A percentile compares a stretch with the other conserved stretches of the same genome.
Conservation (phyloP, 805 yeast genomes). For the Wickerhamiella allomyrinae region DNA sequence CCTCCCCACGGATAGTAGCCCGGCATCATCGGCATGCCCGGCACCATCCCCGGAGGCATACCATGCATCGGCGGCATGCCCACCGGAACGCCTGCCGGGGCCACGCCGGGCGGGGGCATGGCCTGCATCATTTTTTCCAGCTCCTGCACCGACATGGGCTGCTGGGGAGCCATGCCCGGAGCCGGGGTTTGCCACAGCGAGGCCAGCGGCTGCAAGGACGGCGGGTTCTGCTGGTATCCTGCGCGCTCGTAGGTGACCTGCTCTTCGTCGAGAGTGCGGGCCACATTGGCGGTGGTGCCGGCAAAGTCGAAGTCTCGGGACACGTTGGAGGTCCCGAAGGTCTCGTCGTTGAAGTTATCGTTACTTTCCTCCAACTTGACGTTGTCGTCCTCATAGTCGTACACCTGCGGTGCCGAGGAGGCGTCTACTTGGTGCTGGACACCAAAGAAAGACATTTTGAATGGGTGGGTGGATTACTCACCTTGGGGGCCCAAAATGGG, state of each 20-base stretch:
- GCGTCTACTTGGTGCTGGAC: slow-evolving; percentile 1
- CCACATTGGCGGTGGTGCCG: slow-evolving; percentile 23
- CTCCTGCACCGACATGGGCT: slow-evolving; percentile 7
- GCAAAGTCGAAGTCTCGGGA: slow-evolving; percentile 58
- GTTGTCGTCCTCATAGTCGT: slow-evolving; percentile 9
- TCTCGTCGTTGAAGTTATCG: slow-evolving; percentile 69
- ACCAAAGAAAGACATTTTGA: slow-evolving; percentile 3
- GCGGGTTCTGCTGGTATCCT: slow-evolving; percentile 9
- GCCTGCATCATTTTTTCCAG: slow-evolving; percentile 10
- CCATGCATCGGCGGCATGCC: not conserved
- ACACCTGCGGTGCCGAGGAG: slow-evolving; percentile 1
- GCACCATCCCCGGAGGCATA: slow-evolving; percentile 3
- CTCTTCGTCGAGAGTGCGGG: slow-evolving; percentile 19
- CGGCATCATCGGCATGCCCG: slow-evolving; percentile 3
- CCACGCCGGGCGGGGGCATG: not conserved
- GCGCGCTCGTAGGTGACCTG: slow-evolving; percentile 19
- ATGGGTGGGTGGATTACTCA: not conserved
- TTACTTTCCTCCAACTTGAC: slow-evolving; percentile 39
- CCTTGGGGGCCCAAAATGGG: too few relatives aligned
- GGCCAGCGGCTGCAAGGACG: slow-evolving; percentile 48
- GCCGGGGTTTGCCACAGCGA: slow-evolving; percentile 40
- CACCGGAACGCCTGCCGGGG: not conserved
- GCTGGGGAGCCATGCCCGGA: slow-evolving; percentile 4
- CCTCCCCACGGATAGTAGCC: slow-evolving; percentile 1
- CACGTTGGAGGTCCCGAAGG: slow-evolving; percentile 45